phyloP scores from a whole-genome alignment of 345 rosid species.

The Hypericum perforatum region DNA sequence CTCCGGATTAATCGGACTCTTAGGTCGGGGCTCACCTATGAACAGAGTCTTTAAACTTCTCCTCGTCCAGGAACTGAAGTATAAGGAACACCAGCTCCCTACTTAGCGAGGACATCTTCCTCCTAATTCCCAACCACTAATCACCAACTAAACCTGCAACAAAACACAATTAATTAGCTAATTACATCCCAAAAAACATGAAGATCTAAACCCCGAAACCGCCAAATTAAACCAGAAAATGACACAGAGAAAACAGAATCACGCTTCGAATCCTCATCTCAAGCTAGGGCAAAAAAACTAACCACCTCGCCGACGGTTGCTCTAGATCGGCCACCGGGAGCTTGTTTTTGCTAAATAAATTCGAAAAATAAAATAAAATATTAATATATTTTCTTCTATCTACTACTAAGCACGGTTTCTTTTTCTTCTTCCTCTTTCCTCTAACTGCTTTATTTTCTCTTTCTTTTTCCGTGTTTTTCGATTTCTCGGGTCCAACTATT shows the following conservation, averaged over 20 bases:
- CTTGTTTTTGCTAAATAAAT: too few relatives aligned
- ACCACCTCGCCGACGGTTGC: too few relatives aligned
- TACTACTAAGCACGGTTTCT: neutral
- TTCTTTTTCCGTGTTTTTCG: neutral
- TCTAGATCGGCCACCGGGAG: too few relatives aligned
- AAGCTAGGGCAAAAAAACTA: too few relatives aligned
- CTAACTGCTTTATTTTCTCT: neutral
- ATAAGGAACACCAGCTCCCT: slow-evolving; percentile 60
- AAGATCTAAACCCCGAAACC: too few relatives aligned
- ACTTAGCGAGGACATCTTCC: slow-evolving; percentile 56
- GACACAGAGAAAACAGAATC: too few relatives aligned
- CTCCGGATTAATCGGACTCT: too few relatives aligned
- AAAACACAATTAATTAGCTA: neutral
- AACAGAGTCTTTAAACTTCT: slow-evolving; percentile 49
- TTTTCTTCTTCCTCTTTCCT: neutral
- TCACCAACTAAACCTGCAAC: neutral
- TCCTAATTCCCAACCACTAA: slow-evolving; percentile 1
- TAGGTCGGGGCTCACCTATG: slow-evolving; percentile 35
- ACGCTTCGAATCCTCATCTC: too few relatives aligned
- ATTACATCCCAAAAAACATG: too few relatives aligned
- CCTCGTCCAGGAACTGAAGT: slow-evolving; percentile 57
- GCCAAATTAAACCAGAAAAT: too few relatives aligned
- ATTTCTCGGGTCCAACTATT: neutral
- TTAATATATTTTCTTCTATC: neutral
- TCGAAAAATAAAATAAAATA: too few relatives aligned